Evolutionary conservation across 148 eudicot species (phyloP), one percentile per base, ranked within the genome.

Genomic region (Arctostaphylos glauca): DNA sequence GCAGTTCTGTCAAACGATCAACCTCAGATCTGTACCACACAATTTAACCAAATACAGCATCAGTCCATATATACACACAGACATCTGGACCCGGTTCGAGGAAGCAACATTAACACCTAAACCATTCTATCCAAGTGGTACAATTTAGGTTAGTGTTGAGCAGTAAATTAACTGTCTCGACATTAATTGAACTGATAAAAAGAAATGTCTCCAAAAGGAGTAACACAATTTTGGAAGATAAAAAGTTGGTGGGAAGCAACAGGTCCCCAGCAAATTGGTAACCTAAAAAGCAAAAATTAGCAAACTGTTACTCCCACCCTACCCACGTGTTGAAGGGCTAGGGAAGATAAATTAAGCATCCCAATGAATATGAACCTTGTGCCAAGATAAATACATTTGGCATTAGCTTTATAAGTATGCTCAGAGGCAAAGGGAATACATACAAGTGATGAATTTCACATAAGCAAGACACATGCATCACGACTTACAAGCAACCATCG

Each of bases 11-110:
- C 83, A 93, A 85, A 86, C 86, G 92, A 54, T 89, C 90, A 83
- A 95, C 87, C 84, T 95, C 92, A 62, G 91, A 89, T 86, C 98
- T 95, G 92, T 46, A 84, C 12, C 64, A 70, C 18, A 82, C 43
- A 55, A 31, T 77, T 70, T 31, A 50, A 52, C 58, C 50, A 79
- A 74, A 74, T 38, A 49, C 23, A 25, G 74, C 81, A 77, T 41
- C 18, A 82, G 43, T 48, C 46, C 44, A 81, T 19, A 21, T 58
- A 72, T 23, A 55, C 16, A 19, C 15, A 19, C 38, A 67, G 79
- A 68, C 56, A 66, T 31, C 18, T 18, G 54, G 15, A 9, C 58
- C 48, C 52, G 2, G 58, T 31, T 71, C 21, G 5, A 80, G 43
- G 50, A 46, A 74, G 60, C 9, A 70, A 77, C 50, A 13, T 7